Evolutionary conservation across 2,329 filamentous ascomycete species (phyloP), one percentile per base, ranked within the genome.

Genomic region (Onygenales sp.): DNA sequence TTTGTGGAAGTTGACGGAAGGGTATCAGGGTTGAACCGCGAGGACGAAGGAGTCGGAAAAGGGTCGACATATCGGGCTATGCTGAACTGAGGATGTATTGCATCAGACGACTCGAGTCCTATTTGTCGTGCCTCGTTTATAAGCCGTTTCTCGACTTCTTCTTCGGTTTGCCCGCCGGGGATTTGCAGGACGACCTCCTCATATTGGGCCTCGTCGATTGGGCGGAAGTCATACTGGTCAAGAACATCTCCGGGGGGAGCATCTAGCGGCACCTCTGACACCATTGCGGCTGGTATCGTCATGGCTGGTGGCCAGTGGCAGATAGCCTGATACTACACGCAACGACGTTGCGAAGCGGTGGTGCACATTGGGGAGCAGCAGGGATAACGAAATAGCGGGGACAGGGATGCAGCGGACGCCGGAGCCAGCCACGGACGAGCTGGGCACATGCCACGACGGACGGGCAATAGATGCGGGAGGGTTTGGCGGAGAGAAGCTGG

Each of bases 61-160:
- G 49, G 62, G 65, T 57, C 66, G 62, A 34, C 64, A 65, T 31
- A 65, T 67, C 5, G 66, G 65, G 21, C 63, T 61, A 6, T 65
- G 65, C 14, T 65, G 68, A 5, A 66, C 31, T 47, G 48, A 21
- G 36, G 36, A 42, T 50, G 48, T 32, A 50, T 50, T 21, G 5
- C 56, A 34, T 67, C 64, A 14, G 66, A 66, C 17, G 65, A 54
- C 32, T 65, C 63, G 34, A 72, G 58, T 9, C 70, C 71, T 33
- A 74, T 62, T 36, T 64, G 57, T 50, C 61, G 63, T 44, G 71
- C 71, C 53, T 73, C 69, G 17, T 65, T 60, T 33, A 65, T 57
- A 43, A 75, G 62, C 33, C 57, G 58, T 54, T 70, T 66, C 58
- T 72, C 69, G 39, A 66, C 61, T 54, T 65, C 64, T 52, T 65